Evolutionary conservation across 2,329 filamentous ascomycete genomes (phyloP).

Genomic region (Domatiomyces globalis): DNA sequence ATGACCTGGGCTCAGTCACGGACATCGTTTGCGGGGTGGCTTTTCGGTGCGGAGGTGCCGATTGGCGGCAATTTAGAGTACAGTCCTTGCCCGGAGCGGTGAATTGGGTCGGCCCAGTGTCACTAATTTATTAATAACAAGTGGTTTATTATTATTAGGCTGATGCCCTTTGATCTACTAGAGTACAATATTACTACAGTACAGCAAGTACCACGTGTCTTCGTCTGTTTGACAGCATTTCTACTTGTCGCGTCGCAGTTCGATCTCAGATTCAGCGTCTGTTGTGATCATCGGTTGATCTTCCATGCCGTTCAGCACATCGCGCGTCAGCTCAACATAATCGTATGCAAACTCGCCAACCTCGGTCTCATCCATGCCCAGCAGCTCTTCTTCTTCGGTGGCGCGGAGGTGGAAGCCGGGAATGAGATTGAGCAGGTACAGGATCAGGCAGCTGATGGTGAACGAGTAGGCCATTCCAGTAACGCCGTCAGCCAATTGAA

Average conservation of each 20-base stretch:
- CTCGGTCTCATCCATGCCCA: conserved; percentile 57
- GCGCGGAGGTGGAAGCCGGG: conserved; percentile 43
- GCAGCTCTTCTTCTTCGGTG: conserved; percentile 41
- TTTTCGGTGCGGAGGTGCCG: not conserved
- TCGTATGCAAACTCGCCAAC: conserved; percentile 87
- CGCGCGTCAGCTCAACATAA: conserved; percentile 69
- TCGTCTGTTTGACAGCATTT: too few species aligned
- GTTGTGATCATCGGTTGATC: not conserved
- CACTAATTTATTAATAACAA: too few species aligned
- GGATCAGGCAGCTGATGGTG: conserved; percentile 36
- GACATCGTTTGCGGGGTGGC: not conserved
- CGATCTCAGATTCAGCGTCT: too few species aligned
- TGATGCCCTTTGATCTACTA: too few species aligned
- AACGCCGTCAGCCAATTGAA: conserved; percentile 43
- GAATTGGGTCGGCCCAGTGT: too few species aligned
- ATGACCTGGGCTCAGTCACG: not conserved
- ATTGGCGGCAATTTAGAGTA: not conserved
- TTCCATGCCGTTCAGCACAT: conserved; percentile 41
- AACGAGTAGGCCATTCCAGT: conserved; percentile 44
- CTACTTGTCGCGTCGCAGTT: too few species aligned
- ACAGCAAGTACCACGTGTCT: too few species aligned
- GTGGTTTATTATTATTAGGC: too few species aligned
- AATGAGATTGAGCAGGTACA: conserved; percentile 44
- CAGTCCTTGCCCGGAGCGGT: too few species aligned
- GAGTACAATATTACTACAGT: too few species aligned